Conservation (phyloP, 2,329 filamentous ascomycete species). For the Fusarium setosum region DNA sequence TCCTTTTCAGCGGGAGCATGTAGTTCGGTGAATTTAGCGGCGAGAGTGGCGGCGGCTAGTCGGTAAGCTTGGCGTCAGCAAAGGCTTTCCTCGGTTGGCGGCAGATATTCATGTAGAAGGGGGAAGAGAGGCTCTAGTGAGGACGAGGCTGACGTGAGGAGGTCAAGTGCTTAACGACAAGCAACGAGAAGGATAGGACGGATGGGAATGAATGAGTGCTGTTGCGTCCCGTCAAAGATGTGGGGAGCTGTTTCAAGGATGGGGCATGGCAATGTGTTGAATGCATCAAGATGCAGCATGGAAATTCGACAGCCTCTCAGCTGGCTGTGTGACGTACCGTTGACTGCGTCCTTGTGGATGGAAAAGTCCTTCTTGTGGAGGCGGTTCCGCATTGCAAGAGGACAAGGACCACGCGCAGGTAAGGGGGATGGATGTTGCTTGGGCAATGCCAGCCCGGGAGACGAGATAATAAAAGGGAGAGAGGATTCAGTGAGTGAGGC, state of each 20-base stretch:
- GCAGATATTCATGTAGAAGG: conserved; percentile 2
- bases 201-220: conserved; percentile 17
- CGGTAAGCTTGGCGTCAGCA: conserved; percentile 36
- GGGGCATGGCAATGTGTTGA: conserved; percentile 15
- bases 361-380: conserved; percentile 49
- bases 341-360: conserved; percentile 48
- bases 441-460: conserved; percentile 9
- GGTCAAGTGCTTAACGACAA: conserved; percentile 8
- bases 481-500: conserved; percentile 2
- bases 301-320: not conserved
- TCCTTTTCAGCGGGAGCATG: conserved; percentile 45
- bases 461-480: not conserved
- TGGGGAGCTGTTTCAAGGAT: conserved; percentile 41
- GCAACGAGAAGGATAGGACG: conserved; percentile 7
- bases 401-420: not conserved
- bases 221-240: conserved; percentile 32
- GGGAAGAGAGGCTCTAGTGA: conserved; percentile 6
- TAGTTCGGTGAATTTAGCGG: conserved; percentile 38
- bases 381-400: conserved; percentile 46
- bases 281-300: conserved; percentile 13
- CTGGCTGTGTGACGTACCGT: conserved; percentile 33
- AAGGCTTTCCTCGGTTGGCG: not conserved
- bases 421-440: conserved; percentile 17
- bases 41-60: conserved; percentile 31
- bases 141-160: conserved; percentile 33